phyloP scores from a whole-genome alignment of 495 filamentous ascomycete species.

The Aspergillus baeticus region DNA sequence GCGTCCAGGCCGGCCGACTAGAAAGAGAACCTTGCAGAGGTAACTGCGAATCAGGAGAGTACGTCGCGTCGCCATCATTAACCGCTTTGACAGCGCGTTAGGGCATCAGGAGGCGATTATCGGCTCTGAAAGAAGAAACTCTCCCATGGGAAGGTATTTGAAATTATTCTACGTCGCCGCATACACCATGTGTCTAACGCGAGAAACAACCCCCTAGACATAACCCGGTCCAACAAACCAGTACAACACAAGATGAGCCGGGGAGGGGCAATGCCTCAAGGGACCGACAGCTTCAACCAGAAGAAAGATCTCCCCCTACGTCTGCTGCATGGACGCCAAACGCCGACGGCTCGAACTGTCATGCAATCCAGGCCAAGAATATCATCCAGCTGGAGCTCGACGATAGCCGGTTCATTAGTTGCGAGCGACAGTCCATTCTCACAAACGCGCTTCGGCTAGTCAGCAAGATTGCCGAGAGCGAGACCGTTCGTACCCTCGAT shows the following conservation, averaged over 20 bases:
- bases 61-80: slow-evolving; percentile 4
- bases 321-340: slow-evolving; percentile 2
- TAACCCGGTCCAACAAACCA: too few species aligned
- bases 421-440: slow-evolving; percentile 22
- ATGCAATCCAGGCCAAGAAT: slow-evolving; percentile 25
- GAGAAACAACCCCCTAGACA: too few species aligned
- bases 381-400: slow-evolving; percentile 27
- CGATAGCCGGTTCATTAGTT: slow-evolving; percentile 19
- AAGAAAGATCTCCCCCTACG: neutral
- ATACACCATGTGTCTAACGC: too few species aligned
- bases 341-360: slow-evolving; percentile 21
- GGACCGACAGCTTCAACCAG: too few species aligned
- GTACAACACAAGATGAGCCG: too few species aligned
- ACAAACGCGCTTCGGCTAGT: slow-evolving; percentile 26
- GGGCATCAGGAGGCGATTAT: too few species aligned
- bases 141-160: too few species aligned
- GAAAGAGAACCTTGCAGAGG: slow-evolving; percentile 1
- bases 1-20: slow-evolving; percentile 13
- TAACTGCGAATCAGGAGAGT: too few species aligned
- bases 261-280: slow-evolving; percentile 4
- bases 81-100: slow-evolving; percentile 10
- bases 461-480: slow-evolving; percentile 20
- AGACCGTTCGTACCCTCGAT: too few species aligned
- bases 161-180: too few species aligned
- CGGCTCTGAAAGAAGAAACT: too few species aligned